Conservation (phyloP, 768 basidiomycete species). For the Tricholoma bakamatsutake region DNA sequence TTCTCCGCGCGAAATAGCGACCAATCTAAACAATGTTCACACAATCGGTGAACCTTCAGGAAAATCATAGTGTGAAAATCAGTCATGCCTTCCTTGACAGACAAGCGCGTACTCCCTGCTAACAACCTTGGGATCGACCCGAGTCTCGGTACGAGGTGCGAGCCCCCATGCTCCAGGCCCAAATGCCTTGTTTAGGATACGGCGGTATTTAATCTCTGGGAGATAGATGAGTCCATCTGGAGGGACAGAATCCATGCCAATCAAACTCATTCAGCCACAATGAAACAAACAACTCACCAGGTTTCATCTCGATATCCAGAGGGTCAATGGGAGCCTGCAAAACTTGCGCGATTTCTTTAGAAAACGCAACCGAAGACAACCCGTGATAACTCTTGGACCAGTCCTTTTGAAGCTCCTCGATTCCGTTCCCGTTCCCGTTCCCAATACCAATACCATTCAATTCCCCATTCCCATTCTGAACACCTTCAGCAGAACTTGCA, state of each 20-base stretch:
- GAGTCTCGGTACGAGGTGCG: constrained; percentile 88
- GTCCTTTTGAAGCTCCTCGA: constrained; percentile 43
- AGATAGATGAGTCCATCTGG: constrained; percentile 91
- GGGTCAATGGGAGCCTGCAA: constrained; percentile 73
- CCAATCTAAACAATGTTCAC: constrained; percentile 47
- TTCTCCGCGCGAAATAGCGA: constrained; percentile 89
- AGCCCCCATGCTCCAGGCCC: constrained; percentile 97
- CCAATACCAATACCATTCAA: background rate
- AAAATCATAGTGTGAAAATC: background rate
- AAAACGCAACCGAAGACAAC: constrained; percentile 70
- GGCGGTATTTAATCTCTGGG: constrained; percentile 94
- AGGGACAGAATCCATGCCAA: background rate
- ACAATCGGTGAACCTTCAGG: background rate
- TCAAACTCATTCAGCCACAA: background rate
- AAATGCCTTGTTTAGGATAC: constrained; percentile 88
- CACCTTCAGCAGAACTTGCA: background rate
- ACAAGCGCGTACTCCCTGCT: constrained; percentile 93
- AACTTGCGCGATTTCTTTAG: constrained; percentile 64
- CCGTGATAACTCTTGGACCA: constrained; percentile 91
- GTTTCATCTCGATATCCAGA: constrained; percentile 87
- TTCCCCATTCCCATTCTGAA: background rate
- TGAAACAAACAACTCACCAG: constrained; percentile 49
- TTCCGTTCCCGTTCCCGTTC: constrained; percentile 1
- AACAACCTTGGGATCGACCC: constrained; percentile 82
- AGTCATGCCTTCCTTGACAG: constrained; percentile 77